Evolutionary conservation across 352 stramenopile genomes (phyloP), one percentile per base, ranked within the genome.

Genomic region (Blastocystis sp.): DNA sequence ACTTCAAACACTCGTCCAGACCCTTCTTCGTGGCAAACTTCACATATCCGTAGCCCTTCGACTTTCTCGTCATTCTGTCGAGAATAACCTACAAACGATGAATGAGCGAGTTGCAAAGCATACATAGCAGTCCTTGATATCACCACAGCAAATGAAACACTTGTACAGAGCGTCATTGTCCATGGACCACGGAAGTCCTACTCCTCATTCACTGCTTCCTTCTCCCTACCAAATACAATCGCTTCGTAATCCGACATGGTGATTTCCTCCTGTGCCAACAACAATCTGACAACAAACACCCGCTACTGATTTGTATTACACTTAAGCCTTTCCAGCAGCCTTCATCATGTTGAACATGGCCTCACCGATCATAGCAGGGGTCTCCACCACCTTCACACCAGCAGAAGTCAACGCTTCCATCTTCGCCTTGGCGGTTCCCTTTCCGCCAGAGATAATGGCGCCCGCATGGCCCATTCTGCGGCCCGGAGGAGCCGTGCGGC

Each of bases 381-480:
- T 98, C 90, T 96, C 92, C 71, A 95, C 97, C 86, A 99, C 94
- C 71, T 96, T 91, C 84, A 98, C 95, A 62, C 96, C 96, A 62
- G 95, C 96, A 60, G 90, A 92, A 74, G 59, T 84, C 74, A 99
- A 91, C 43, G 96, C 96, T 28, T 91, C 94, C 90, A 99, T 98
- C 93, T 99, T 99, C 88, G 95, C 95, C 62, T 94, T 92, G 67
- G 96, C 97, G 76, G 94, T 98, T 88, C 96, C 97, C 91, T 98
- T 98, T 89, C 96, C 97, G 74, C 96, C 96, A 76, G 94, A 96
- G 87, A 99, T 96, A 89, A 99, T 99, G 88, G 97, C 97, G 62
- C 97, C 97, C 80, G 97, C 97, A 91, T 99, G 97, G 88, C 97
- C 93, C 97, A 99, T 99, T 89, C 96, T 93, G 90, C 96, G 94